Base-by-base conservation (phyloP, 768 basidiomycete species). In the Naganishia randhawae region DNA sequence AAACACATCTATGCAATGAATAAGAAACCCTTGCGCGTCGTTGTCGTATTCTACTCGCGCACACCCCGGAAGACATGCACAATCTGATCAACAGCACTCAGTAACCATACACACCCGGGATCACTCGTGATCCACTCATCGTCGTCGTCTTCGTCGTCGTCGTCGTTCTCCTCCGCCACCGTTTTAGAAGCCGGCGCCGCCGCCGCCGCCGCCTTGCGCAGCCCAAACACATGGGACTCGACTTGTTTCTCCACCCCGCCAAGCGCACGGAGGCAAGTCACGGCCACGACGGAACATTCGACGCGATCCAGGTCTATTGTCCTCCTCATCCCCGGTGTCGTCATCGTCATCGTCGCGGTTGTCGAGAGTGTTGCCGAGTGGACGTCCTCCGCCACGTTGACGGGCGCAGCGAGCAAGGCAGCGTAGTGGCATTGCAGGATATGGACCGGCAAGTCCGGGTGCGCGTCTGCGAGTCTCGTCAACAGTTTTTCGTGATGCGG, bases 361-460 rank as follows among this genome's bases (percentile, higher is more conserved):
- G n/a, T n/a, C n/a, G n/a, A n/a, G n/a, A n/a, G n/a, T n/a, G n/a
- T n/a, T n/a, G 35, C 1, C 72, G 75, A 53, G 71, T 71, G 65
- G 71, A 50, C 14, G 17, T 14, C 35, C 6, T 68, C 45, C 16
- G 32, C 19, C 3, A 22, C 50, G n/a, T n/a, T n/a, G n/a, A 57
- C 29, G 10, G 66, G 35, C n/a, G n/a, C n/a, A 9, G 57, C 27
- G 33, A 77, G 70, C 11, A 77, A 71, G 2, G 69, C 50, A 9
- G 72, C 70, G 70, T 78, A 78, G 54, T 78, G 76, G 19, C 73
- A 73, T 17, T 70, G 52, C 53, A 78, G 73, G 57, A 78, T 77
- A 69, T 75, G 75, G 22, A 73, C 69, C 9, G 67, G 48, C 2
- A 68, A 57, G n/a, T 68, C 67, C 11, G 55, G 48, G 31, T 68